These are phyloP conservation scores for Lasiosphaeriaceae sp. DNA, from an alignment of 495 filamentous ascomycete genomes.

Conservation along the genomic window DNA sequence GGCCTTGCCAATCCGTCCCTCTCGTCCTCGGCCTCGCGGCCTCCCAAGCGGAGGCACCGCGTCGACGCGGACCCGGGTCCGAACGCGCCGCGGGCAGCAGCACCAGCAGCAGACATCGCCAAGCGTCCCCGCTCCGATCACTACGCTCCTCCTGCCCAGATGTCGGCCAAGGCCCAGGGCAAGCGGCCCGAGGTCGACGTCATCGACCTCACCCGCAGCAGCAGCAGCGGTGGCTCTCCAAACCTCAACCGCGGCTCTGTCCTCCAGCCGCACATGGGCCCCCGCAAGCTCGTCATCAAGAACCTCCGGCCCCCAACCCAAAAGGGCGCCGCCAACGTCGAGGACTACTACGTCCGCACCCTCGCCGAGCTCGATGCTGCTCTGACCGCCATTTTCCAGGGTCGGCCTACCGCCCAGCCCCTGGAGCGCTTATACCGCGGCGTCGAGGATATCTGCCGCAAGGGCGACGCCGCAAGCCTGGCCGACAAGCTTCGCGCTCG, in stretches of 20 bases:
- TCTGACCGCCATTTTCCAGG: slow-evolving; percentile 65
- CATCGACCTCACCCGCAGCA: slow-evolving; percentile 32
- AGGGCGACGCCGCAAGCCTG: slow-evolving; percentile 62
- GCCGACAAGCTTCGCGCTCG: slow-evolving; percentile 56
- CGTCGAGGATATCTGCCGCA: slow-evolving; percentile 83
- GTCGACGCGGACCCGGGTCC: slow-evolving; percentile 15
- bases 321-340: slow-evolving; percentile 20
- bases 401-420: slow-evolving; percentile 57
- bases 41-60: slow-evolving; percentile 12
- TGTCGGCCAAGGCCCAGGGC: slow-evolving; percentile 34
- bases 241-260: slow-evolving; percentile 21
- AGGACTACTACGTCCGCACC: slow-evolving; percentile 66
- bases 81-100: background rate
- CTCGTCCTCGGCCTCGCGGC: background rate
- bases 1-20: background rate
- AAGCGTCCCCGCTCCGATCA: slow-evolving; percentile 30
- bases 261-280: slow-evolving; percentile 55
- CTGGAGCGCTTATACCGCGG: slow-evolving; percentile 86
- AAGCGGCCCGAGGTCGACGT: slow-evolving; percentile 40
- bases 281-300: slow-evolving; percentile 84
- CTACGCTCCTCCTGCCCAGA: slow-evolving; percentile 12
- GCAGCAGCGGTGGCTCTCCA: background rate
- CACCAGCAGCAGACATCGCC: slow-evolving; percentile 5
- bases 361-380: slow-evolving; percentile 70
- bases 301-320: slow-evolving; percentile 67